A percentile compares a stretch with the other conserved stretches of the same genome.
These are phyloP conservation scores for Pleurotus sapidus DNA, from an alignment of 768 basidiomycete genomes.

Conservation along the genomic window DNA sequence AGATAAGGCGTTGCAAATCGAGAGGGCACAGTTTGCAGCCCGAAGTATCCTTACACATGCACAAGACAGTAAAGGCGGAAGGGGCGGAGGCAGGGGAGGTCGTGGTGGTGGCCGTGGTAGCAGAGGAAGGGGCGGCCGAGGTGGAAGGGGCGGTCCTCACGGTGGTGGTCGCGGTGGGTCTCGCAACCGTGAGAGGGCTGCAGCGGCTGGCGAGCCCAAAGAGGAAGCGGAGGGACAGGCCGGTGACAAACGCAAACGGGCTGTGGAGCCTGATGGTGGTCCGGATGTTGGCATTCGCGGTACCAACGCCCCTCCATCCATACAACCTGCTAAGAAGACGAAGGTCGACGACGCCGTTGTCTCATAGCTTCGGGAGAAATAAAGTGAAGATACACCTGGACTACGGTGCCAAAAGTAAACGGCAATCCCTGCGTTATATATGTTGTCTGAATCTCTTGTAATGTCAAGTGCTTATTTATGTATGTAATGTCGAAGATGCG, in stretches of 20 bases:
- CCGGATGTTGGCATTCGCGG: constrained; percentile 67
- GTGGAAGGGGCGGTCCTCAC: constrained; percentile 32
- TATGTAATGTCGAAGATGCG: too few relatives aligned
- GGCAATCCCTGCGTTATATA: too few relatives aligned
- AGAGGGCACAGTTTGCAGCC: constrained; percentile 71
- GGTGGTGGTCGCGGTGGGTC: constrained; percentile 45
- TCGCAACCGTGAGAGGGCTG: constrained; percentile 32
- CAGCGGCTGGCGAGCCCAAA: background rate
- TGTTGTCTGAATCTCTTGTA: too few relatives aligned
- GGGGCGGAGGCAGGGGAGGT: constrained; percentile 31
- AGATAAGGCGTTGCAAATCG: constrained; percentile 70
- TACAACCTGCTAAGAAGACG: constrained; percentile 42
- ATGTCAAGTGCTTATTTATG: too few relatives aligned
- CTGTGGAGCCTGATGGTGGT: constrained; percentile 76
- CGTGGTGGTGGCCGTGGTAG: constrained; percentile 47
- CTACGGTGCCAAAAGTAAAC: too few relatives aligned
- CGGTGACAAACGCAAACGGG: constrained; percentile 78
- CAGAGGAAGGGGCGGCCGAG: constrained; percentile 40
- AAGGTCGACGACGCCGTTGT: constrained; percentile 34
- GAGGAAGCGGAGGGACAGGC: constrained; percentile 34
- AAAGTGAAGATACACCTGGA: too few relatives aligned
- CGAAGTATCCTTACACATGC: constrained; percentile 23
- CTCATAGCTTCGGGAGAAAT: constrained; percentile 8
- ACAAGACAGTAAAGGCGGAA: constrained; percentile 12
- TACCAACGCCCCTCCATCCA: constrained; percentile 50